These are phyloP conservation scores for Stygiomarasmius scandens DNA, from an alignment of 1,284 basidiomycete species.

Conservation along the genomic window DNA sequence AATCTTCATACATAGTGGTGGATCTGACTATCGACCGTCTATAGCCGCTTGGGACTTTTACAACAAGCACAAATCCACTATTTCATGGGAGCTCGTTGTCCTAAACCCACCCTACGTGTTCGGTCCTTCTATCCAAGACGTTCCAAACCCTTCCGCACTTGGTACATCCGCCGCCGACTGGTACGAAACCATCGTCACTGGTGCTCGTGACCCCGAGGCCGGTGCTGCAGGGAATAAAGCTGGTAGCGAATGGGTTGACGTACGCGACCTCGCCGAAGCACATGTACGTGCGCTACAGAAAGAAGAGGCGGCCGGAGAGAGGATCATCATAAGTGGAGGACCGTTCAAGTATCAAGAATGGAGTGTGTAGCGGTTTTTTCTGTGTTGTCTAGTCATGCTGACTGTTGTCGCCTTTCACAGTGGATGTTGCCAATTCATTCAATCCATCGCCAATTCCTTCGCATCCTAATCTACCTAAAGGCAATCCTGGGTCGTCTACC, in stretches of 20 bases:
- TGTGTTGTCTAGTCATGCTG: too few species aligned
- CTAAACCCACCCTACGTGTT: constrained; percentile 48
- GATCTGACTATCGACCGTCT: too few species aligned
- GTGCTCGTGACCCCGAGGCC: constrained; percentile 14
- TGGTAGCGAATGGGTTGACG: constrained; percentile 48
- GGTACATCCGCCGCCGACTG: constrained; percentile 29
- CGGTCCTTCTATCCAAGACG: constrained; percentile 36
- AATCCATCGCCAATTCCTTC: too few species aligned
- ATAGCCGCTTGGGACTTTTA: constrained; percentile 44
- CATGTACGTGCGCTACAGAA: constrained; percentile 53
- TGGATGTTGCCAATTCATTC: too few species aligned
- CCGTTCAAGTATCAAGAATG: constrained; percentile 34
- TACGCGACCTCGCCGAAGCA: constrained; percentile 57
- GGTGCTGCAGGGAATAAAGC: constrained; percentile 15
- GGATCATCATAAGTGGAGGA: constrained; percentile 43
- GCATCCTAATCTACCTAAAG: too few species aligned
- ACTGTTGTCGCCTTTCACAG: too few species aligned
- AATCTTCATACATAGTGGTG: too few species aligned
- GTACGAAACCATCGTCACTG: constrained; percentile 26
- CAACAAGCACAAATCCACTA: constrained; percentile 35
- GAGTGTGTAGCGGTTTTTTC: too few species aligned
- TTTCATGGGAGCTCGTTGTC: constrained; percentile 45
- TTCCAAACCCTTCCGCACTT: constrained; percentile 23
- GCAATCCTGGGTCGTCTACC: too few species aligned
- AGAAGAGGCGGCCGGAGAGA: constrained; percentile 51